Evolutionary conservation across 495 filamentous ascomycete genomes (phyloP).

Genomic region (Cercophora sp.): DNA sequence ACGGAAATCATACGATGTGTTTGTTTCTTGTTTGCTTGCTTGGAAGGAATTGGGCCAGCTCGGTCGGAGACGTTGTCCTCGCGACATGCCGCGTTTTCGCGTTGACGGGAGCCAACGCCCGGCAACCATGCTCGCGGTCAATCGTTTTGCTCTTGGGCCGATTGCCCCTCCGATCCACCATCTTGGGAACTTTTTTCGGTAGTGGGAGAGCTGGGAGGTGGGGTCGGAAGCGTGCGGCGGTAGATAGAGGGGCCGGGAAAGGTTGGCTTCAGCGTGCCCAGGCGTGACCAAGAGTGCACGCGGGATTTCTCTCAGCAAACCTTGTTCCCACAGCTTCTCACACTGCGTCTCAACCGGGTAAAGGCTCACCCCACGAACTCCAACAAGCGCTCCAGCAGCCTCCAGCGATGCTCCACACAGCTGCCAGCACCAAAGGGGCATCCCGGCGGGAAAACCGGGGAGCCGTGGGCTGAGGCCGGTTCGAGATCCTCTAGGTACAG

Average conservation of each 20-base stretch:
- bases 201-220: slow-evolving; percentile 10
- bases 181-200: slow-evolving; percentile 4
- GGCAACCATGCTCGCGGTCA: too few species aligned
- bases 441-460: not conserved
- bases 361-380: slow-evolving; percentile 16
- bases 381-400: not conserved
- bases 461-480: not conserved
- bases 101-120: too few species aligned
- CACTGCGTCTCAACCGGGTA: slow-evolving; percentile 15
- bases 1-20: slow-evolving; percentile 8
- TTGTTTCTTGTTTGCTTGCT: too few species aligned
- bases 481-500: not conserved
- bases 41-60: too few species aligned
- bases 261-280: too few species aligned
- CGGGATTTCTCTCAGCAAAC: slow-evolving; percentile 8
- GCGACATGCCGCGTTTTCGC: slow-evolving; percentile 1
- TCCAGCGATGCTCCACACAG: not conserved
- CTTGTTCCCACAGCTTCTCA: slow-evolving; percentile 15
- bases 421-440: not conserved
- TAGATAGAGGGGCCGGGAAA: slow-evolving; percentile 14
- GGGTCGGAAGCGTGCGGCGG: slow-evolving; percentile 14
- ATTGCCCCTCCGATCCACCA: slow-evolving; percentile 9
- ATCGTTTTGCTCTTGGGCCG: too few species aligned
- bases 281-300: not conserved
- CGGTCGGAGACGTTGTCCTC: too few species aligned